Conservation (phyloP, 106 monocot genomes). For the Platanthera zijinensis region DNA sequence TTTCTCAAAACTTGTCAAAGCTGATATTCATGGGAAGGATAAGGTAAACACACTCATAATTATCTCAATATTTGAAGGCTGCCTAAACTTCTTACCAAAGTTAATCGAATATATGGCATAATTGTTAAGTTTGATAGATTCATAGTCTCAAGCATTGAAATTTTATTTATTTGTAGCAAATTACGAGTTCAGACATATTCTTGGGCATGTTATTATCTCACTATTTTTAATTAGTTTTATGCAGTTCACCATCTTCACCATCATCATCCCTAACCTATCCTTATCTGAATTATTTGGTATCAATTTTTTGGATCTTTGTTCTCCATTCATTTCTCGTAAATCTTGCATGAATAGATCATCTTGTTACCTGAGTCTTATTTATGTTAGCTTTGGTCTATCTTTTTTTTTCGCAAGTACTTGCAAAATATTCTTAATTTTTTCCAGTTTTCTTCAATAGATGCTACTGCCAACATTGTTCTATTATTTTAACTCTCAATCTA, state of each 20-base stretch:
- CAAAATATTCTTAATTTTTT: too few species aligned
- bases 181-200: not conserved
- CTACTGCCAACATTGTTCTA: too few species aligned
- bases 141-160: not conserved
- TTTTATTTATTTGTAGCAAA: not conserved
- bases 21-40: conserved; percentile 85
- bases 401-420: not conserved
- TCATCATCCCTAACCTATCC: too few species aligned
- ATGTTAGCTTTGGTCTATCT: not conserved
- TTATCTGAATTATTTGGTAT: not conserved
- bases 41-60: conserved; percentile 27
- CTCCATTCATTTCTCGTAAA: not conserved
- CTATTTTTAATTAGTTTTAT: not conserved
- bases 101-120: not conserved
- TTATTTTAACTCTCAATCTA: too few species aligned
- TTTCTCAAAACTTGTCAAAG: conserved; percentile 83
- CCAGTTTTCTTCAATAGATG: too few species aligned
- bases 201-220: not conserved
- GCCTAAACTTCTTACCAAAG: not conserved
- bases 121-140: not conserved
- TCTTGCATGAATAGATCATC: not conserved
- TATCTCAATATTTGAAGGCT: conserved; percentile 2
- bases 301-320: not conserved
- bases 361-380: not conserved
- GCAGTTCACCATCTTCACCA: not conserved